Conservation (phyloP, 371 early-diverging fungal genomes). For the Syncephalastrum contaminatum region DNA sequence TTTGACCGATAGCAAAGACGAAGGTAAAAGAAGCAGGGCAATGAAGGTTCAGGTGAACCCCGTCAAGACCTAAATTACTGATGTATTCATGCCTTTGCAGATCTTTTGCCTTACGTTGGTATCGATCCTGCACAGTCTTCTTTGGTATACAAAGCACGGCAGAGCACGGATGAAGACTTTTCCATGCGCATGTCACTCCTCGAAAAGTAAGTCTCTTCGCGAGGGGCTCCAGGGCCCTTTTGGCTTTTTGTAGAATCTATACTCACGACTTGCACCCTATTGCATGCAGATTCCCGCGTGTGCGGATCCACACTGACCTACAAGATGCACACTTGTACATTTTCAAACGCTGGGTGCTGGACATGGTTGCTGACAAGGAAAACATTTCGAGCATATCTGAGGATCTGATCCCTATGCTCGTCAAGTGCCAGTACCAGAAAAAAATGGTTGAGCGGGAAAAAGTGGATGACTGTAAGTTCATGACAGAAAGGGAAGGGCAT, state of each 20-base stretch:
- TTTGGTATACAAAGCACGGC: conserved; percentile 64
- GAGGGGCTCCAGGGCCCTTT: background rate
- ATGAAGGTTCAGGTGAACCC: too few relatives aligned
- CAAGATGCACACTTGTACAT: conserved; percentile 91
- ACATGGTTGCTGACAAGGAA: conserved; percentile 68
- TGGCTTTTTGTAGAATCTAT: too few relatives aligned
- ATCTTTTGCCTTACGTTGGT: conserved; percentile 62
- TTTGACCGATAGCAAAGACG: conserved; percentile 35
- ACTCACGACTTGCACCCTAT: background rate
- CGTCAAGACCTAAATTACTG: too few relatives aligned
- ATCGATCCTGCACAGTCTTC: conserved; percentile 75
- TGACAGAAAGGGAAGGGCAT: conserved; percentile 3
- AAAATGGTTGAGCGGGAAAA: conserved; percentile 66
- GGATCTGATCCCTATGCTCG: conserved; percentile 83
- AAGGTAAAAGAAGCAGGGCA: too few relatives aligned
- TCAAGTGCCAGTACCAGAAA: conserved; percentile 75
- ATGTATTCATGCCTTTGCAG: background rate
- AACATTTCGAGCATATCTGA: conserved; percentile 75
- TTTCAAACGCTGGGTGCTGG: conserved; percentile 88
- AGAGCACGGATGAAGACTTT: conserved; percentile 67
- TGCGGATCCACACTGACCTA: conserved; percentile 71
- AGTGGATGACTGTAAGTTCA: conserved; percentile 59
- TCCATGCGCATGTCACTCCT: conserved; percentile 74
- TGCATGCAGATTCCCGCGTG: conserved; percentile 64
- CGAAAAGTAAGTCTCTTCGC: conserved; percentile 43